Base-by-base conservation (phyloP, 805 yeast genomes). In the Ogataea sp. region DNA sequence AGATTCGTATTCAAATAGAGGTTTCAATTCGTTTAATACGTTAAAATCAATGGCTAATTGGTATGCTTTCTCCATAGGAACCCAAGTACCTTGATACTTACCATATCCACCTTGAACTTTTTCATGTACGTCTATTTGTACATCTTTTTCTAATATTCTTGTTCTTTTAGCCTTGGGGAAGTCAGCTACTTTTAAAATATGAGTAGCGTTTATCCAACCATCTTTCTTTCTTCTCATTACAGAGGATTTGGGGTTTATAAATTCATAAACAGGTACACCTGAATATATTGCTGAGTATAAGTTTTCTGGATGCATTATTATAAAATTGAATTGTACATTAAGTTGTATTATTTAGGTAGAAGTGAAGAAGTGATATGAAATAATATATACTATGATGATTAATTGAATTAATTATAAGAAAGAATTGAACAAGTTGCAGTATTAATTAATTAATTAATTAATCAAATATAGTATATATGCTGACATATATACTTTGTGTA, bases 21-120 rank as follows among this genome's bases (percentile, higher is more conserved):
- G 84, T 29, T 64, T 59, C 34, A 90, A 66, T 14, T 71, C 65
- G 3, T 73, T 82, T 43, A 68, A 65, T 4, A 84, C 94, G 1
- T 72, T 78, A 48, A 76, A 78, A 49, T 76, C 78, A 37, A 67
- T 65, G 1, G 90, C 86, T 40, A 86, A 71, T 45, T 71, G 75
- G 20, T 67, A 61, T 1, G 96, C 97, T 37, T 84, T 75, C 6
- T 71, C 77, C 45, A 85, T 61, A 0, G 97, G 97, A 8, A 89
- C 89, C 96, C 96, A 89, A 2, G 97, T 89, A 15, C 96, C 97
- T 60, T 90, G 97, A 60, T 88, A 90, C 55, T 89, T 81, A 39
- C 97, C 97, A 57, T 88, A 89, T 2, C 97, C 97, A 45, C 97
- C 97, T 60, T 89, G 97, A 18, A 89, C 87, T 58, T 90, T 90